A percentile compares a stretch with the other conserved stretches of the same genome.
Conservation (phyloP, 2,329 filamentous ascomycete genomes). For the Huntiella decipiens region DNA sequence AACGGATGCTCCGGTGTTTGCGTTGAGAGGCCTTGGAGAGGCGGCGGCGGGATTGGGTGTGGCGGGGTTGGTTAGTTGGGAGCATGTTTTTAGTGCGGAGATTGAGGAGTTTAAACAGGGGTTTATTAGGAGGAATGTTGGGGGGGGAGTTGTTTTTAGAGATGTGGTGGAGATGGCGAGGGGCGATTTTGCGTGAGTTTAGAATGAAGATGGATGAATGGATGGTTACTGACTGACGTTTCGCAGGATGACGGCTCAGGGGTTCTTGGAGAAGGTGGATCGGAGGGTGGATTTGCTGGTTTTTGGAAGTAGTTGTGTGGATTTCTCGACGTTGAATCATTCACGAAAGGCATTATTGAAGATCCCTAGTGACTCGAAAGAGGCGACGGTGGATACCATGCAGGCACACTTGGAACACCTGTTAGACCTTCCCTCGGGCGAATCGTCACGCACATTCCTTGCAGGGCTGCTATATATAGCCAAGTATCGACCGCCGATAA, state of each 20-base stretch:
- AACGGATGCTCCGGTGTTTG: slow-evolving; percentile 55
- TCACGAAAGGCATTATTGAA: slow-evolving; percentile 21
- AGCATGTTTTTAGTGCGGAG: slow-evolving; percentile 43
- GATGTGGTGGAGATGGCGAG: slow-evolving; percentile 37
- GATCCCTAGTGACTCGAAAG: background rate
- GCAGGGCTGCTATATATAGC: slow-evolving; percentile 39
- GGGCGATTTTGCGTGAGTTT: slow-evolving; percentile 26
- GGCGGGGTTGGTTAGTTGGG: slow-evolving; percentile 22
- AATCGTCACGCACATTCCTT: slow-evolving; percentile 46
- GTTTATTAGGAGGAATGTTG: slow-evolving; percentile 42
- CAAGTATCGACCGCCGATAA: slow-evolving; percentile 36
- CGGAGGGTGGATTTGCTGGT: slow-evolving; percentile 43
- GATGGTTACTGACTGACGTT: background rate
- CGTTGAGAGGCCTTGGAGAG: slow-evolving; percentile 36
- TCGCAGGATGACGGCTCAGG: slow-evolving; percentile 45
- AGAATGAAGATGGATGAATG: background rate
- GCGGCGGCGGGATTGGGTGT: slow-evolving; percentile 18
- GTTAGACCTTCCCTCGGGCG: slow-evolving; percentile 40
- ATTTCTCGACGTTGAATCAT: slow-evolving; percentile 48
- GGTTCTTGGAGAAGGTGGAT: slow-evolving; percentile 37
- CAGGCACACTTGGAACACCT: slow-evolving; percentile 26
- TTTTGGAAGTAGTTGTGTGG: slow-evolving; percentile 57
- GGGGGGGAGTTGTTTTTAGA: slow-evolving; percentile 30
- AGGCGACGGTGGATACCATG: slow-evolving; percentile 28
- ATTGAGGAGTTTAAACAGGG: slow-evolving; percentile 45